Base-by-base conservation (phyloP, 768 basidiomycete species). In the Kondoa subrosea region DNA sequence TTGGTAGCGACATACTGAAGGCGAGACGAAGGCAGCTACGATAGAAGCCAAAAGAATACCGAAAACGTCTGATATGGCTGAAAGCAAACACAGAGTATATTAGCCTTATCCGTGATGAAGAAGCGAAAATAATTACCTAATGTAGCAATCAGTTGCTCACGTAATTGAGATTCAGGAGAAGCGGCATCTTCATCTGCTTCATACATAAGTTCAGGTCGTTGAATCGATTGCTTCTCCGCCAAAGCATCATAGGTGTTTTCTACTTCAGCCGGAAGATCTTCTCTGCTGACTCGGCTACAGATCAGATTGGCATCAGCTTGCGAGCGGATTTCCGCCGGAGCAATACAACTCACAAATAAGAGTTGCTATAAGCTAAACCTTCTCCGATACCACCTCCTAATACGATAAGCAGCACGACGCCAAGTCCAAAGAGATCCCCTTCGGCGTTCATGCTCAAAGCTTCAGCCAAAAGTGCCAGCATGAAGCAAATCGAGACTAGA, bases 161-260 rank as follows among this genome's bases (percentile, higher is more conserved):
- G 58, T 4, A 58, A 29, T 3, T 14, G 3, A n/a, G 57, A 30
- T 57, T 27, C 27, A 25, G 68, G 56, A 21, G 25, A 57, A 29
- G 50, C 68, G 57, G 30, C 66, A n/a, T 57, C 33, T 27, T 63
- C 31, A 64, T 34, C 31, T 34, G 56, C 56, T n/a, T 34, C 50
- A 14, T 68, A 34, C 2, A 8, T n/a, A 15, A 34, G 17, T 27
- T 56, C 58, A 68, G 27, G 67, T 34, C 29, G 34, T 59, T 68
- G 31, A 2, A 21, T 29, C 34, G n/a, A 25, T 66, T 40, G 21
- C n/a, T 66, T 62, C 21, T 34, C 30, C 15, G 57, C 58, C 14
- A 60, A 27, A 12, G 14, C 8, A 31, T 60, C 58, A 31, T 60
- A 60, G n/a, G 12, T 12, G 8, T 25, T 60, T 60, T 60, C 58